Percentiles rank a stretch among this genome's conserved stretches.
Conservation (phyloP, 164 flowering plant genomes). For the Nelumbo lutea region DNA sequence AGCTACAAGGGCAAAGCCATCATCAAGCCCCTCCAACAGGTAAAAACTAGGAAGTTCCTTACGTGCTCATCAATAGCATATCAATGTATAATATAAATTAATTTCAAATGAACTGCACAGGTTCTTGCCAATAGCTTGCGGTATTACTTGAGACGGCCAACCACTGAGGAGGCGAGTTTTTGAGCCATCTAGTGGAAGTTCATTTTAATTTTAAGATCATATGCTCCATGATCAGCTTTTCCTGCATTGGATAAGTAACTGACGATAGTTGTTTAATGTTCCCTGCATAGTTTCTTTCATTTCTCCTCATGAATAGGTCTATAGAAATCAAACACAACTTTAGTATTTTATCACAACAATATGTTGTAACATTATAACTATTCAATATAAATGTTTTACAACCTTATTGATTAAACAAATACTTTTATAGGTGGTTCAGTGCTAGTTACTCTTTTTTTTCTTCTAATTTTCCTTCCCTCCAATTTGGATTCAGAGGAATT, state of each 20-base stretch:
- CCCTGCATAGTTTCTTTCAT: background rate
- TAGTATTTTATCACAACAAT: background rate
- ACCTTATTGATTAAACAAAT: no score
- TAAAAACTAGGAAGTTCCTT: slow-evolving; percentile 15
- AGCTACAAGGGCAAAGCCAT: slow-evolving; percentile 79
- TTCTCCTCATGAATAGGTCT: background rate
- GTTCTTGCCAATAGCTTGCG: slow-evolving; percentile 88
- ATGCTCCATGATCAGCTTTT: background rate
- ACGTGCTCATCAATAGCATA: background rate
- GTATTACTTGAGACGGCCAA: slow-evolving; percentile 86
- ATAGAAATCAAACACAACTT: background rate
- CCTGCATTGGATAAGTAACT: background rate
- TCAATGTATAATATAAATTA: background rate
- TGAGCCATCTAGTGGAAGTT: slow-evolving; percentile 25
- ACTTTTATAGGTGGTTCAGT: no score
- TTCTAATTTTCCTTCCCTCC: no score
- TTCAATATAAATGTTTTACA: background rate
- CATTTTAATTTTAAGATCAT: background rate
- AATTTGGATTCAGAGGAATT: no score
- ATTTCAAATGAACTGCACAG: slow-evolving; percentile 31
- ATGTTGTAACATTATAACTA: background rate
- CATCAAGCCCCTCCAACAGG: slow-evolving; percentile 89
- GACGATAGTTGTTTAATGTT: background rate
- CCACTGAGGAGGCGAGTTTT: slow-evolving; percentile 90
- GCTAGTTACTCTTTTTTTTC: no score